Evolutionary conservation across 2,329 filamentous ascomycete species (phyloP).

Genomic region (Neonectria magnoliae): DNA sequence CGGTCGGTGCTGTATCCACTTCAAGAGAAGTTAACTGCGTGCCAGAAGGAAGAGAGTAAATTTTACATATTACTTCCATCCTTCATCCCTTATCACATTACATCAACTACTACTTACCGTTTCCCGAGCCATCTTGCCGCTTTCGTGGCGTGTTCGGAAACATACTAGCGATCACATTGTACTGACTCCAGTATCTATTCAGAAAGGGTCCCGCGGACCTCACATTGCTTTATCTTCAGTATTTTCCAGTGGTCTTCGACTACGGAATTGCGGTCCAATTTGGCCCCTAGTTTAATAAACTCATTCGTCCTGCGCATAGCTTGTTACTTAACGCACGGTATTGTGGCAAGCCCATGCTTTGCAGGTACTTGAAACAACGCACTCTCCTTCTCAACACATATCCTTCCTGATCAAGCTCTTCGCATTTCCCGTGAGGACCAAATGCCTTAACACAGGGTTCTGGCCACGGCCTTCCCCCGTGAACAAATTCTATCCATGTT

Average conservation of each 20-base stretch:
- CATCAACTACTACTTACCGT: not conserved
- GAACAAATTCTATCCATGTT: constrained; percentile 53
- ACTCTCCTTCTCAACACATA: constrained; percentile 27
- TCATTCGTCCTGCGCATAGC: constrained; percentile 53
- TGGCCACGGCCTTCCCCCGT: constrained; percentile 50
- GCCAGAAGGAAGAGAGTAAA: too few relatives aligned
- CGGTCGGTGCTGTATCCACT: not conserved
- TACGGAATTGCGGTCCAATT: constrained; percentile 8
- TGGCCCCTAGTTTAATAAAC: constrained; percentile 49
- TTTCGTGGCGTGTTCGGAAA: not conserved
- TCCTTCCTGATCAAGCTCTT: constrained; percentile 45
- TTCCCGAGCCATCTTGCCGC: not conserved
- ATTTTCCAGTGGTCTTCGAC: too few relatives aligned
- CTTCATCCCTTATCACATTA: not conserved
- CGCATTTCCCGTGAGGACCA: constrained; percentile 50
- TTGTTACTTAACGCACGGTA: constrained; percentile 45
- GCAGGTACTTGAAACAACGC: constrained; percentile 33
- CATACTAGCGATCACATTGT: not conserved
- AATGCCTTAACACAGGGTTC: constrained; percentile 39
- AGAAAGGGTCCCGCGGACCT: too few relatives aligned
- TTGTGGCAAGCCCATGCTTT: constrained; percentile 41
- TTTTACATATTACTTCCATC: not conserved
- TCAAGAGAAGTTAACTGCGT: not conserved
- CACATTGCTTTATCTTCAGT: too few relatives aligned
- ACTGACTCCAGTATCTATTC: too few relatives aligned